A percentile compares a stretch with the other conserved stretches of the same genome.
These are phyloP conservation scores for Sarocladium kiliense DNA, from an alignment of 2,329 filamentous ascomycete species.

Conservation along the genomic window DNA sequence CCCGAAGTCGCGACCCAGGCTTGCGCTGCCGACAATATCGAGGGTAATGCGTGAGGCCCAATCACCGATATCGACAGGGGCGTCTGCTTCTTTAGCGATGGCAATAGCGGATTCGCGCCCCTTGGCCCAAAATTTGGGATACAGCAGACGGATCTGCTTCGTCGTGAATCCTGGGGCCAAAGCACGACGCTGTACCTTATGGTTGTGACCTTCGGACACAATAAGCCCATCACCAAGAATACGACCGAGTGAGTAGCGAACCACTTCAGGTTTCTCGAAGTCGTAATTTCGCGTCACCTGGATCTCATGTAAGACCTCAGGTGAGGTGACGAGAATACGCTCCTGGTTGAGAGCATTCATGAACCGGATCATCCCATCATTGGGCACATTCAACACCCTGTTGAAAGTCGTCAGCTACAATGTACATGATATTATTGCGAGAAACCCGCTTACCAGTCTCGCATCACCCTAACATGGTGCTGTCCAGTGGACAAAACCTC, in stretches of 20 bases:
- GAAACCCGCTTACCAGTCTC: no score
- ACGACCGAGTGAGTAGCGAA: conserved; percentile 35
- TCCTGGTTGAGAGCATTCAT: neutral
- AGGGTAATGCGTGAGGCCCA: conserved; percentile 39
- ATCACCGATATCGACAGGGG: conserved; percentile 31
- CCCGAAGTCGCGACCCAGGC: conserved; percentile 34
- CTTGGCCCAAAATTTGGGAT: conserved; percentile 35
- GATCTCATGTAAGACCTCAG: neutral
- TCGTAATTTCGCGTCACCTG: neutral
- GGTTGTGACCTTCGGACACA: conserved; percentile 35
- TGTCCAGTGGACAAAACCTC: no score
- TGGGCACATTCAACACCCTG: no score
- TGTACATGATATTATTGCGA: no score
- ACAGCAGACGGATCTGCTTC: conserved; percentile 29
- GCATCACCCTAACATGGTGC: no score
- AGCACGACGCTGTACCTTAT: conserved; percentile 25
- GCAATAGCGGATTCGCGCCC: conserved; percentile 13
- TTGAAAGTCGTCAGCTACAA: no score
- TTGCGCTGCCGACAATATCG: conserved; percentile 37
- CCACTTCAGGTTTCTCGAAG: conserved; percentile 24
- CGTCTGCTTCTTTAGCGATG: neutral
- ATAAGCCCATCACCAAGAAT: conserved; percentile 39
- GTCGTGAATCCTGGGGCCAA: conserved; percentile 24
- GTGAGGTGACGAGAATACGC: neutral
- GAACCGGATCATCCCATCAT: neutral